Conservation (phyloP, 2,329 filamentous ascomycete species). For the Apiospora sp. region DNA sequence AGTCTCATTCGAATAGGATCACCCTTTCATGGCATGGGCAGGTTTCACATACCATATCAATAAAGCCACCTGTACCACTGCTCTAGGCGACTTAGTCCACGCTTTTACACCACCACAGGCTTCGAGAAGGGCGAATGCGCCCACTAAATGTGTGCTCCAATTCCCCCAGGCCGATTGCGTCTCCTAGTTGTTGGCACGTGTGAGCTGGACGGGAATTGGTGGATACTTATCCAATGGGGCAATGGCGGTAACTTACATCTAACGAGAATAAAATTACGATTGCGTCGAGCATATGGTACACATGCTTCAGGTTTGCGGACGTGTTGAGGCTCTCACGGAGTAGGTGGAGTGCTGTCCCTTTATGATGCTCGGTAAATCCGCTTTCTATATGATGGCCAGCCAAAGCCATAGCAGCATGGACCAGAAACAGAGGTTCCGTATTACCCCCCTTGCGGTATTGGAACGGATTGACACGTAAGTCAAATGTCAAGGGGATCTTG, state of each 20-base stretch:
- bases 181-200: background rate
- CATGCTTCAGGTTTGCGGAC: too few species aligned
- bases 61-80: background rate
- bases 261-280: background rate
- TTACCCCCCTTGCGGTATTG: background rate
- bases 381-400: conserved; percentile 26
- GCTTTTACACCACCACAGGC: background rate
- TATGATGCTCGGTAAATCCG: background rate
- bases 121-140: conserved; percentile 19
- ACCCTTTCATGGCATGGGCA: background rate
- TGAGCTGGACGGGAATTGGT: too few species aligned
- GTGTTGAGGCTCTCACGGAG: background rate
- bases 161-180: conserved; percentile 24
- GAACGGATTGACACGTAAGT: conserved; percentile 23
- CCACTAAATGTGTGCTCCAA: conserved; percentile 23
- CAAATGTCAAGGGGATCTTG: conserved; percentile 24
- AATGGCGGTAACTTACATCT: background rate
- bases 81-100: background rate
- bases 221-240: too few species aligned
- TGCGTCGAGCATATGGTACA: background rate
- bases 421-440: conserved; percentile 12
- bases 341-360: background rate
- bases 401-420: conserved; percentile 24
- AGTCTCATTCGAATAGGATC: background rate
- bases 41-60: background rate